Evolutionary conservation across 305 asterid genomes (phyloP).

Genomic region (Euphrasia arctica): DNA sequence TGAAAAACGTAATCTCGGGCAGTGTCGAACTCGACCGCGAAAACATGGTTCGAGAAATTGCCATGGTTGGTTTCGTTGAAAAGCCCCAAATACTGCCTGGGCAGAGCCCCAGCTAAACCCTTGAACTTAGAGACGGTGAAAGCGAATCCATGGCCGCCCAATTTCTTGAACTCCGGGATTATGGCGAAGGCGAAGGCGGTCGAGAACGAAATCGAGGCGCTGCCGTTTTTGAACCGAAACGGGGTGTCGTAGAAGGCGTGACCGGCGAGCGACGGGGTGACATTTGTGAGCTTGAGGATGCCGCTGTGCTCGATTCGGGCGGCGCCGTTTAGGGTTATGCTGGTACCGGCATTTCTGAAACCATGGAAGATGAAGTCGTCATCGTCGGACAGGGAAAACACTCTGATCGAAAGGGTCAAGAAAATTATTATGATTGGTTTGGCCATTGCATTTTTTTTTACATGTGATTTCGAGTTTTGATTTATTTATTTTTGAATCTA

Average conservation of each 20-base stretch:
- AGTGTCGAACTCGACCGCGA: slow-evolving; percentile 71
- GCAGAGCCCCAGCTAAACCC: slow-evolving; percentile 42
- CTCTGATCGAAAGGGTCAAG: slow-evolving; percentile 32
- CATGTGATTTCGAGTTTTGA: too few species aligned
- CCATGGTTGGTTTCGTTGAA: slow-evolving; percentile 40
- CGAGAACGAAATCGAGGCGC: slow-evolving; percentile 30
- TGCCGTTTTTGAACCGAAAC: slow-evolving; percentile 29
- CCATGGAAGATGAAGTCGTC: slow-evolving; percentile 44
- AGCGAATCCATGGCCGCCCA: slow-evolving; percentile 43
- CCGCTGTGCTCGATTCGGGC: slow-evolving; percentile 34
- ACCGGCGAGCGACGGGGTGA: slow-evolving; percentile 23
- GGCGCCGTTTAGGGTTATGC: slow-evolving; percentile 23
- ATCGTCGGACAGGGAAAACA: slow-evolving; percentile 15
- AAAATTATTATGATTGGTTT: slow-evolving; percentile 13
- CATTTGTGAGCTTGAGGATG: slow-evolving; percentile 32
- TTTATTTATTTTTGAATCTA: not conserved
- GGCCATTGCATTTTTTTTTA: slow-evolving; percentile 31
- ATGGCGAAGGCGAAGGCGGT: slow-evolving; percentile 36
- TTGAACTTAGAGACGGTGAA: slow-evolving; percentile 34
- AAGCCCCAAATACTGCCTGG: slow-evolving; percentile 59
- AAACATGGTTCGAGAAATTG: slow-evolving; percentile 51
- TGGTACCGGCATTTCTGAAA: slow-evolving; percentile 32
- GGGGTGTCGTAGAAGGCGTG: slow-evolving; percentile 36
- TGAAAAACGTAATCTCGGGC: slow-evolving; percentile 44
- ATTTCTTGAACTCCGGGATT: slow-evolving; percentile 28